phyloP scores from a whole-genome alignment of 2,329 filamentous ascomycete species.

The Macrophomina pseudophaseolina region DNA sequence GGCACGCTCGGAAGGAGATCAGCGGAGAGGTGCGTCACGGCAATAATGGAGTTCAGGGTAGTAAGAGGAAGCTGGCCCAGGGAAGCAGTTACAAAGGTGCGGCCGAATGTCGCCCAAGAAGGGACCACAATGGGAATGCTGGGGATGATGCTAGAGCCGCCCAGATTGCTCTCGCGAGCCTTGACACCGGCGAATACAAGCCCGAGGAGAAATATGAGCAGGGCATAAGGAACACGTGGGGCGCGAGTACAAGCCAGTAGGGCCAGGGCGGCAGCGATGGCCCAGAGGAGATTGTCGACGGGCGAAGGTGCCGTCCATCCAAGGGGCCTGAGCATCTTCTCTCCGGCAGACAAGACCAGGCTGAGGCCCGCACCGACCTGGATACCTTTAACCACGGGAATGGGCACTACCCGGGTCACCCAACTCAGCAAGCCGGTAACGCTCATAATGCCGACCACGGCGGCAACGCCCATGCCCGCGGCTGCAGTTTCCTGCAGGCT shows the following conservation, averaged over 20 bases:
- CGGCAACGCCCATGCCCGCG: constrained; percentile 79
- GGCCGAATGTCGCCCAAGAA: constrained; percentile 54
- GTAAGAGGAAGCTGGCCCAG: constrained; percentile 90
- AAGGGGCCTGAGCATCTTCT: constrained; percentile 69
- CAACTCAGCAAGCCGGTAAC: constrained; percentile 77
- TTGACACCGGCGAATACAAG: constrained; percentile 65
- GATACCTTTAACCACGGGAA: constrained; percentile 91
- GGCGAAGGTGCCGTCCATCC: constrained; percentile 69
- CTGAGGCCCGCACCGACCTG: constrained; percentile 90
- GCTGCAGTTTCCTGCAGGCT: constrained; percentile 75
- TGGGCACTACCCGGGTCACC: constrained; percentile 75
- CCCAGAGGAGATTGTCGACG: constrained; percentile 81
- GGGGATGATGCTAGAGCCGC: constrained; percentile 5
- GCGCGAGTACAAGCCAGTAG: constrained; percentile 71
- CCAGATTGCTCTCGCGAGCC: constrained; percentile 30
- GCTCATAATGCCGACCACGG: constrained; percentile 76
- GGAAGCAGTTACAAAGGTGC: constrained; percentile 68
- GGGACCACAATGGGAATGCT: constrained; percentile 56
- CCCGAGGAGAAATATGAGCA: constrained; percentile 72
- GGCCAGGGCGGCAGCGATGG: constrained; percentile 71
- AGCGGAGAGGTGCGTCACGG: constrained; percentile 76
- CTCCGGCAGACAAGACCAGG: constrained; percentile 77
- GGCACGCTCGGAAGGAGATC: constrained; percentile 75
- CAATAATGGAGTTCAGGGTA: constrained; percentile 89
- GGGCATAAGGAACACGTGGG: constrained; percentile 75